These are phyloP conservation scores for Quercus phellos DNA, from an alignment of 331 rosid genomes.

Conservation along the genomic window DNA sequence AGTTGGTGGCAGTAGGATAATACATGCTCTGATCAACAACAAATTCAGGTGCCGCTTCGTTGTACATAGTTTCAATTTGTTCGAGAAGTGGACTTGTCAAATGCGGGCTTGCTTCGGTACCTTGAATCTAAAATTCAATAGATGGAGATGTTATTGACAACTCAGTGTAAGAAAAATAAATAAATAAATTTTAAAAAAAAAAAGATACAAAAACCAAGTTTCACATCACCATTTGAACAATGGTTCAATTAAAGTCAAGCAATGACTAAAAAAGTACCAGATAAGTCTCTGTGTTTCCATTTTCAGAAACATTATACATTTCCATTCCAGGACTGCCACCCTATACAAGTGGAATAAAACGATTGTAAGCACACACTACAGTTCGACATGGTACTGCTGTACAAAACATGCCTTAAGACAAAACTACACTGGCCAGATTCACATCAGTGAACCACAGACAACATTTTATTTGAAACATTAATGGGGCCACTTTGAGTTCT, in stretches of 20 bases:
- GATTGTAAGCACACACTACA: conserved; percentile 21
- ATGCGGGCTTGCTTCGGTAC: conserved; percentile 44
- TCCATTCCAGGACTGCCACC: conserved; percentile 69
- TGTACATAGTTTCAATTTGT: conserved; percentile 65
- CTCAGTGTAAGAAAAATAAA: background rate
- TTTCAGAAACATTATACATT: conserved; percentile 50
- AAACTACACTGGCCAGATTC: background rate
- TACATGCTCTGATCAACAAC: conserved; percentile 76
- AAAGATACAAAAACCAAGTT: background rate
- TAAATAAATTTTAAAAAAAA: background rate
- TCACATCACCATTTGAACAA: conserved; percentile 1
- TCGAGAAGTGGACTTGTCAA: conserved; percentile 41
- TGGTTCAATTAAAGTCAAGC: background rate
- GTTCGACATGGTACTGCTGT: background rate
- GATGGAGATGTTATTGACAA: background rate
- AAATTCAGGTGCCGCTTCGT: conserved; percentile 82
- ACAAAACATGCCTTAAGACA: background rate
- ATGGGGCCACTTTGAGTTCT: background rate
- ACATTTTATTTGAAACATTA: background rate
- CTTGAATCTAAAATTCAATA: conserved; percentile 47
- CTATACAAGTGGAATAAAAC: conserved; percentile 31
- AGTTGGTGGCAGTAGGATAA: conserved; percentile 80
- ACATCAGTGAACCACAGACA: background rate
- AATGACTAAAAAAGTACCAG: conserved; percentile 37
- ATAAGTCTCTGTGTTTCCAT: conserved; percentile 41